phyloP scores from a whole-genome alignment of 2,329 filamentous ascomycete genomes.

The Pseudogymnoascus sp. region DNA sequence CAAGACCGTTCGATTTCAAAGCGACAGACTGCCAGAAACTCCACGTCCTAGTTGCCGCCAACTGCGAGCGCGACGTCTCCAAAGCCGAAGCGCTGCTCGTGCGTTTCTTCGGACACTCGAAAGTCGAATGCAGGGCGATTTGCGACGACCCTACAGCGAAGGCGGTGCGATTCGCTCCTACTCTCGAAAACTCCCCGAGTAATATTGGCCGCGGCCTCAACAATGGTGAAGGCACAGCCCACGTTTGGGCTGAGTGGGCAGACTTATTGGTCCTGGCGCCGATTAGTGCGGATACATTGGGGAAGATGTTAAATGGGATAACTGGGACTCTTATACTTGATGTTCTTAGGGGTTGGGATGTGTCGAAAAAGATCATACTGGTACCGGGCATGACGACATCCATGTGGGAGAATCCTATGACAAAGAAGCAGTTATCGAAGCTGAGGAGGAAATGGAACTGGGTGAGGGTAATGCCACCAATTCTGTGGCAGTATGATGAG shows the following conservation, averaged over 20 bases:
- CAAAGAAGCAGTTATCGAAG: conserved; percentile 78
- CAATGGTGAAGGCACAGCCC: conserved; percentile 31
- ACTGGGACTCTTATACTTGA: conserved; percentile 75
- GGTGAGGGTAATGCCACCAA: conserved; percentile 73
- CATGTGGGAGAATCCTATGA: conserved; percentile 88
- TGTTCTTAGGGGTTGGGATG: conserved; percentile 78
- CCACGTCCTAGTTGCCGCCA: conserved; percentile 57
- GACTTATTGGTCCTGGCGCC: conserved; percentile 79
- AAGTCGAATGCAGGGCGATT: conserved; percentile 55
- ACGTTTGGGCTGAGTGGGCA: conserved; percentile 74
- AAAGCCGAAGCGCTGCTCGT: conserved; percentile 60
- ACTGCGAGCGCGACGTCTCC: conserved; percentile 57
- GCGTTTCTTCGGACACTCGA: conserved; percentile 57
- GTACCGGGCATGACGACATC: conserved; percentile 82
- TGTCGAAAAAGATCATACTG: conserved; percentile 74
- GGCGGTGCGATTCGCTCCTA: conserved; percentile 42
- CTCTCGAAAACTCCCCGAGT: conserved; percentile 26
- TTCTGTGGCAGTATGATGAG: conserved; percentile 68
- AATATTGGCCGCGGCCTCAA: conserved; percentile 4
- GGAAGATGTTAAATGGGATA: conserved; percentile 80
- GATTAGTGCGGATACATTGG: conserved; percentile 75
- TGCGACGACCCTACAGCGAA: conserved; percentile 59
- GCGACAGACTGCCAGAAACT: conserved; percentile 48
- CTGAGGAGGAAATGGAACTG: conserved; percentile 79
- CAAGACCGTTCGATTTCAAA: conserved; percentile 22